Evolutionary conservation across 2,329 filamentous ascomycete species (phyloP).

Genomic region (Pseudogymnoascus sp.): DNA sequence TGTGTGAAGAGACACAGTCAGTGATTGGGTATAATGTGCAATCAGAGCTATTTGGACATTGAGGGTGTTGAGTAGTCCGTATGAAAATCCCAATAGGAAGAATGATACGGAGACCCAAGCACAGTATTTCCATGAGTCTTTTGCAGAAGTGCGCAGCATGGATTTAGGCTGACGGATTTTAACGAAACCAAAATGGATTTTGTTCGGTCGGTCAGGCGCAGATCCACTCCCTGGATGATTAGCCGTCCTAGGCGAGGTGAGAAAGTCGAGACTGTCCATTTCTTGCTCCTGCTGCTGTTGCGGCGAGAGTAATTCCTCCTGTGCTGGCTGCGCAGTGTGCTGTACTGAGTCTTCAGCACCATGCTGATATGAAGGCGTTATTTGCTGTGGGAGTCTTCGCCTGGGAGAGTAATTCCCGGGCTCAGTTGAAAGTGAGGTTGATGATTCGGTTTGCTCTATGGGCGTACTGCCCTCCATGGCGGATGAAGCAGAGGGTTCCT

Average conservation of each 20-base stretch:
- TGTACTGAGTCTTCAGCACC: not conserved
- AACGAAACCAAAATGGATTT: constrained; percentile 64
- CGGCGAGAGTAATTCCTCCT: not conserved
- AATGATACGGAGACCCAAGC: constrained; percentile 69
- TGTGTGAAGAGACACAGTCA: constrained; percentile 61
- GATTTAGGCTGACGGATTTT: constrained; percentile 58
- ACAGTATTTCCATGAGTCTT: constrained; percentile 60
- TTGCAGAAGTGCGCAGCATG: constrained; percentile 53
- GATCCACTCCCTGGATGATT: not conserved
- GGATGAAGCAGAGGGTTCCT: not conserved
- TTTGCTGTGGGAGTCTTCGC: not conserved
- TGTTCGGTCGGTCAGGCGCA: constrained; percentile 20
- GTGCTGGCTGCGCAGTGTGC: not conserved
- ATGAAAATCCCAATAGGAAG: constrained; percentile 79
- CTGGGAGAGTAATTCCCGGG: not conserved
- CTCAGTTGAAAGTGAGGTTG: not conserved
- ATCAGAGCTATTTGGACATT: constrained; percentile 62
- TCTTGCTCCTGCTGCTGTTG: constrained; percentile 16
- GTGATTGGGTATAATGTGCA: constrained; percentile 43
- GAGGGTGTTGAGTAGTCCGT: constrained; percentile 73
- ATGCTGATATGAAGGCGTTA: not conserved
- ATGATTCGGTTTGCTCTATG: not conserved
- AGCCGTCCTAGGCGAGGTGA: constrained; percentile 21
- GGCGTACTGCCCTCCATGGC: not conserved
- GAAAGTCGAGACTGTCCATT: constrained; percentile 24